These are phyloP conservation scores for Penicillium manginii DNA, from an alignment of 495 filamentous ascomycete species.

Conservation along the genomic window DNA sequence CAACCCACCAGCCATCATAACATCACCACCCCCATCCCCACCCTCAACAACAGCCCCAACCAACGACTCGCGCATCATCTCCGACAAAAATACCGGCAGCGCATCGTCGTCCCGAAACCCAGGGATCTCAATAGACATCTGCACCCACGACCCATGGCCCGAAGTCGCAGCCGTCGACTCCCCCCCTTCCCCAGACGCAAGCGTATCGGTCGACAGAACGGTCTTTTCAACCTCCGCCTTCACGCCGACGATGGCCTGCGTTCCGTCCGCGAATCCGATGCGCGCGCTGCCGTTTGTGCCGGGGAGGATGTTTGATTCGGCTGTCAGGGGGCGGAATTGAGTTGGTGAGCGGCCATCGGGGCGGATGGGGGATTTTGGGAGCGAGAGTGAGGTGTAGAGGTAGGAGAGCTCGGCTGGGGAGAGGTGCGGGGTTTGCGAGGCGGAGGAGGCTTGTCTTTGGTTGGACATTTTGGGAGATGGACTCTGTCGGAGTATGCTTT, in stretches of 20 bases:
- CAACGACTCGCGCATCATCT: slow-evolving; percentile 87
- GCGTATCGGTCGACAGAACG: slow-evolving; percentile 35
- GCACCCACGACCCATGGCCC: slow-evolving; percentile 67
- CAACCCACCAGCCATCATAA: slow-evolving; percentile 61
- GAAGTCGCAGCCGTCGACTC: slow-evolving; percentile 32
- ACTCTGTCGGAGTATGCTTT: too few relatives aligned
- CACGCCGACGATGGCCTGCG: slow-evolving; percentile 91
- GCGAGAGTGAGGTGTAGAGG: slow-evolving; percentile 83
- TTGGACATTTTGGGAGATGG: slow-evolving; percentile 34
- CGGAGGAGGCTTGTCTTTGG: slow-evolving; percentile 50
- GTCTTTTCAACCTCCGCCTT: slow-evolving; percentile 90
- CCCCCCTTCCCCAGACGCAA: slow-evolving; percentile 32
- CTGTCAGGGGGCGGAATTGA: slow-evolving; percentile 87
- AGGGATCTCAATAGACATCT: slow-evolving; percentile 83
- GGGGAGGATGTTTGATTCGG: slow-evolving; percentile 88
- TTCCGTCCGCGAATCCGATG: slow-evolving; percentile 92
- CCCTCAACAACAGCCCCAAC: slow-evolving; percentile 56
- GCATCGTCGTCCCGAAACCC: slow-evolving; percentile 90
- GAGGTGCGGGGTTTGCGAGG: slow-evolving; percentile 63
- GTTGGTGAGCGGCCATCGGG: slow-evolving; percentile 82
- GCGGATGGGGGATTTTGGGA: slow-evolving; percentile 76
- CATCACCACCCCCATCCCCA: slow-evolving; percentile 14
- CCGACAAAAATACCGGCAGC: slow-evolving; percentile 79
- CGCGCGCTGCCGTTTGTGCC: slow-evolving; percentile 89
- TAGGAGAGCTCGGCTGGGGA: slow-evolving; percentile 96